phyloP scores from a whole-genome alignment of 1,284 basidiomycete genomes.

The Ustilago trichophora region DNA sequence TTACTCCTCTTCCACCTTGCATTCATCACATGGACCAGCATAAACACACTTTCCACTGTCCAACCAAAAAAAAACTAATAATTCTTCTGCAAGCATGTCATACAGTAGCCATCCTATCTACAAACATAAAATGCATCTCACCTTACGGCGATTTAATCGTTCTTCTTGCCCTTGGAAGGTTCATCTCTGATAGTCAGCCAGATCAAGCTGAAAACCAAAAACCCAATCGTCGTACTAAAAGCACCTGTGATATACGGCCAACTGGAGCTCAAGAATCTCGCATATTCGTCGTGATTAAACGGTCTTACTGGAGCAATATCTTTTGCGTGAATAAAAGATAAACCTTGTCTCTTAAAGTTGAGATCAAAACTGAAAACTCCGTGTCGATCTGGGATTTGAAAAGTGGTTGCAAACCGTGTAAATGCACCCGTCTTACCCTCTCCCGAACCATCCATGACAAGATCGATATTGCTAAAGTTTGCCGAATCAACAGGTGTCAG shows the following conservation, averaged over 20 bases:
- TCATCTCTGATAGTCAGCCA: conserved; percentile 72
- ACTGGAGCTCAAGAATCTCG: conserved; percentile 89
- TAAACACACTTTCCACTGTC: too few relatives aligned
- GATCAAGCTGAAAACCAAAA: conserved; percentile 81
- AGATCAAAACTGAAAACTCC: conserved; percentile 97
- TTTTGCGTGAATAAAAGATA: conserved; percentile 75
- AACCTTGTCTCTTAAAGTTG: conserved; percentile 87
- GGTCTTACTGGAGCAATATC: conserved; percentile 88
- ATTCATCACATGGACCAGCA: too few relatives aligned
- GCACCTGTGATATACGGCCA: conserved; percentile 94
- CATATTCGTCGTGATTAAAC: conserved; percentile 91
- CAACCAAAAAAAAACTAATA: too few relatives aligned
- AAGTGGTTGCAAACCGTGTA: conserved; percentile 76
- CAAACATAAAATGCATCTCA: too few relatives aligned
- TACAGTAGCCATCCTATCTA: too few relatives aligned
- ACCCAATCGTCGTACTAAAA: conserved; percentile 82
- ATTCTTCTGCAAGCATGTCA: too few relatives aligned
- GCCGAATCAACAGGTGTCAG: conserved; percentile 24
- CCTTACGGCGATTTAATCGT: conserved; percentile 12
- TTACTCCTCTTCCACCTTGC: too few relatives aligned
- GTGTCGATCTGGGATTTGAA: conserved; percentile 90
- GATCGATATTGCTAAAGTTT: conserved; percentile 14
- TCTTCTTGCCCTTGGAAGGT: conserved; percentile 15
- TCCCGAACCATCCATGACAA: too few relatives aligned
- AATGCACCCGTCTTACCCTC: too few relatives aligned